A percentile compares a stretch with the other conserved stretches of the same genome.
Evolutionary conservation across 75 land plant genomes (phyloP).

Genomic region (Pinus tabuliformis): DNA sequence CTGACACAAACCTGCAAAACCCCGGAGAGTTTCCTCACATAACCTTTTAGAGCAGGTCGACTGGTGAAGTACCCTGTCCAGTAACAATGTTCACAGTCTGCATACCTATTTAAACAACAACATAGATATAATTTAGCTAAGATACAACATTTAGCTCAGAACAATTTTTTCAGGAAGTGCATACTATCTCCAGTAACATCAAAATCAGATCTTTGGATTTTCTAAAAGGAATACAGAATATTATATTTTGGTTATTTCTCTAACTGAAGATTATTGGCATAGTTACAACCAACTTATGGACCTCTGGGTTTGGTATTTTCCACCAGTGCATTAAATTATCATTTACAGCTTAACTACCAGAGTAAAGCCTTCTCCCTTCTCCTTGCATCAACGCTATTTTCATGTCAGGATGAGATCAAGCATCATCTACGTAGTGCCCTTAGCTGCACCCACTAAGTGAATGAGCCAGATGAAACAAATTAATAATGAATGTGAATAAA

Average conservation of each 20-base stretch:
- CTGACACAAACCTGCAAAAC: conserved; percentile 35
- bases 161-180: background rate
- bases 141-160: background rate
- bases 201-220: background rate
- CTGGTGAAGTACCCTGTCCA: conserved; percentile 65
- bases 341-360: background rate
- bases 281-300: background rate
- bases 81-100: conserved; percentile 46
- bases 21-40: conserved; percentile 50
- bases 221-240: background rate
- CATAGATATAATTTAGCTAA: background rate
- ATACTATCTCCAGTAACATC: background rate
- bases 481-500: background rate
- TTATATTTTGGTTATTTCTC: background rate
- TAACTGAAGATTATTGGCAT: background rate
- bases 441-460: background rate
- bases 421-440: background rate
- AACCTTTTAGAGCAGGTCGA: conserved; percentile 47
- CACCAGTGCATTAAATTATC: background rate
- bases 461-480: background rate
- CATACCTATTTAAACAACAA: conserved; percentile 29
- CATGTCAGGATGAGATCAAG: background rate
- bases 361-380: background rate
- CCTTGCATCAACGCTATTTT: background rate
- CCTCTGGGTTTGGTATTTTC: background rate